Conservation (phyloP, 2,329 filamentous ascomycete genomes). For the Microdochium nivale region DNA sequence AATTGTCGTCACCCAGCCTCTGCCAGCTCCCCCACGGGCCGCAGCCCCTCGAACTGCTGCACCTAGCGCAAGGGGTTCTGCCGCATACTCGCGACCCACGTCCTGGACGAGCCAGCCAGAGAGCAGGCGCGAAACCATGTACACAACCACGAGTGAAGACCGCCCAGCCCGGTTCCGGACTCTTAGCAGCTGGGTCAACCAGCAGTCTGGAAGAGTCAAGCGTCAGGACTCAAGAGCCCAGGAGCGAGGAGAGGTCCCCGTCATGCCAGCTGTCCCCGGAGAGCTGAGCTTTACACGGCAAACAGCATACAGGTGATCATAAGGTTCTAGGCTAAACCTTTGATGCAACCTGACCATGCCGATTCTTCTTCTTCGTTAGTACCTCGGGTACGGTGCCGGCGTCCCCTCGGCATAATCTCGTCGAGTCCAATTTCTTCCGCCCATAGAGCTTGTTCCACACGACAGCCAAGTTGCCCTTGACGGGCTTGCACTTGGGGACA, state of each 20-base stretch:
- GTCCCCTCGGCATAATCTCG: not conserved
- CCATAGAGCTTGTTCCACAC: not conserved
- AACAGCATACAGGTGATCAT: constrained; percentile 12
- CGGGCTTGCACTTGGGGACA: not conserved
- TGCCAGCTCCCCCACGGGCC: constrained; percentile 6
- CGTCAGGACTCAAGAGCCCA: constrained; percentile 31
- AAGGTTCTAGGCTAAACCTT: not conserved
- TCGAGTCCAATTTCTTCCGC: not conserved
- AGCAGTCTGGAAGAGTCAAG: constrained; percentile 48
- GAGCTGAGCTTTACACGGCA: constrained; percentile 11
- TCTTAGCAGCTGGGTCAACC: constrained; percentile 56
- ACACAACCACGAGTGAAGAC: constrained; percentile 45
- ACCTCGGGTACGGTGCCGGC: not conserved
- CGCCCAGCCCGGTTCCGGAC: constrained; percentile 46
- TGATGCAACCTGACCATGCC: too few relatives aligned
- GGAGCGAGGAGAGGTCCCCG: constrained; percentile 16
- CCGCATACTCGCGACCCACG: constrained; percentile 16
- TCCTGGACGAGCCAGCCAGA: constrained; percentile 25
- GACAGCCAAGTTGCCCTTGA: not conserved
- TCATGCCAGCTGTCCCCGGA: constrained; percentile 15
- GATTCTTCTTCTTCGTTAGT: not conserved
- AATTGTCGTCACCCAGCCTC: constrained; percentile 35
- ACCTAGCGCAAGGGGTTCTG: constrained; percentile 5
- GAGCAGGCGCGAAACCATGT: constrained; percentile 37
- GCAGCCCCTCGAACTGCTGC: constrained; percentile 1